Evolutionary conservation across 306 rosid species (phyloP), one percentile per base, ranked within the genome.

Genomic region (Neltuma alba): DNA sequence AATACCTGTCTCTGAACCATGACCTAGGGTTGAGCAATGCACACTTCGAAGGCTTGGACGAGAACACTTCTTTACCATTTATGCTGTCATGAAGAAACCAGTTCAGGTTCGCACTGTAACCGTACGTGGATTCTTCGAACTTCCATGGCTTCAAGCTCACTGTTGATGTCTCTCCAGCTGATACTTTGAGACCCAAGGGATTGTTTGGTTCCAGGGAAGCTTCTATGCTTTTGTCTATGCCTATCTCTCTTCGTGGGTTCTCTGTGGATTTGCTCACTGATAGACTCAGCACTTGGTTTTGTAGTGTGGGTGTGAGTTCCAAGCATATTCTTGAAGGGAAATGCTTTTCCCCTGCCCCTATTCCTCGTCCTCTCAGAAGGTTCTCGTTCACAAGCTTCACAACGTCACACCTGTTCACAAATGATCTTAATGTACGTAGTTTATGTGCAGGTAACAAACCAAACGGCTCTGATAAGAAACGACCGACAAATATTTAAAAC

Each of bases 191-290:
- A 2, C 93, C 96, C 65, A 88, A 23, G 21, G 98, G 72, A 54
- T 87, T 93, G 0, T 88, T 81, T 5, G 93, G 86, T 6, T 95
- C 94, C 10, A 93, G 87, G 55, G 94, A 86, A 7, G 89, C 98
- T 85, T 95, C 99, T 80, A 93, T 79, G 69, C 80, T 60, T 75
- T 63, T 95, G 50, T 93, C 98, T 11, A 33, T 1, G 2, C 96
- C 96, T 1, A 90, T 45, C 72, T 92, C 99, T 57, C 78, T 86
- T 70, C 0, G 14, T 6, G 99, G 98, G 33, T 93, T 95, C 41
- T 91, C 97, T 2, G 99, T 89, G 47, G 99, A 95, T 84, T 90
- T 95, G 40, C 96, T 82, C 33, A 93, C 98, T 0, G 99, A 95
- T 15, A 95, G 85, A 45, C 93, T 93, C 13, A 87, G 6, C 15